These are phyloP conservation scores for Tylopilus sp. DNA, from an alignment of 1,284 basidiomycete genomes.

Conservation along the genomic window DNA sequence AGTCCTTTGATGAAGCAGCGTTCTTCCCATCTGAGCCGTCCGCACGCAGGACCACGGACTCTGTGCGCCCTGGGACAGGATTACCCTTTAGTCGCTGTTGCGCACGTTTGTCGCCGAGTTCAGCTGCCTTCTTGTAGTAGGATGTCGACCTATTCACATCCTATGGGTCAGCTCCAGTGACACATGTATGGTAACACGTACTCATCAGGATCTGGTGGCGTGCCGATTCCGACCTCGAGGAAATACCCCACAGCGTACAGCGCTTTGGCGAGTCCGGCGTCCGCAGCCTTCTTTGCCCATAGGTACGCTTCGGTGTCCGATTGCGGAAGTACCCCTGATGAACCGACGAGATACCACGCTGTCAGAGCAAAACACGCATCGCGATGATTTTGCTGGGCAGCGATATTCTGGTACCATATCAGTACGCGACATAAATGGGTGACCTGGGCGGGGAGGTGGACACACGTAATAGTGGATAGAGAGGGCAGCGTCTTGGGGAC, in stretches of 20 bases:
- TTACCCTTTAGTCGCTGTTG: constrained; percentile 74
- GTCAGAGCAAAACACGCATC: constrained; percentile 98
- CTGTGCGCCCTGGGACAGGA: constrained; percentile 56
- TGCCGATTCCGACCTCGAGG: constrained; percentile 88
- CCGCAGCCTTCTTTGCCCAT: constrained; percentile 89
- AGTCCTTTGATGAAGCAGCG: constrained; percentile 61
- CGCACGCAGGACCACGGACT: constrained; percentile 51
- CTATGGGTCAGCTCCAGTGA: constrained; percentile 6
- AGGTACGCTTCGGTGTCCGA: constrained; percentile 97
- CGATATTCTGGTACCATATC: constrained; percentile 71
- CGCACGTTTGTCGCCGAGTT: constrained; percentile 94
- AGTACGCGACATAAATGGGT: constrained; percentile 5
- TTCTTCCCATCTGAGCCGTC: constrained; percentile 38
- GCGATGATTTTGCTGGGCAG: constrained; percentile 93
- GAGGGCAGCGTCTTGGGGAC: constrained; percentile 94
- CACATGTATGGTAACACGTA: constrained; percentile 37
- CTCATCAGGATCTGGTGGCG: constrained; percentile 62
- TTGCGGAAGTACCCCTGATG: constrained; percentile 94
- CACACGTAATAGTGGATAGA: constrained; percentile 98
- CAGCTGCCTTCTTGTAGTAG: constrained; percentile 88
- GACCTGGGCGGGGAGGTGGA: constrained; percentile 11
- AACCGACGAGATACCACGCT: constrained; percentile 98
- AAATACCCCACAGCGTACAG: constrained; percentile 99
- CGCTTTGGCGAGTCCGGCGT: constrained; percentile 84
- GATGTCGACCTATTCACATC: constrained; percentile 52